These are phyloP conservation scores for Penicillium maclennaniae DNA, from an alignment of 495 filamentous ascomycete species.

Conservation along the genomic window DNA sequence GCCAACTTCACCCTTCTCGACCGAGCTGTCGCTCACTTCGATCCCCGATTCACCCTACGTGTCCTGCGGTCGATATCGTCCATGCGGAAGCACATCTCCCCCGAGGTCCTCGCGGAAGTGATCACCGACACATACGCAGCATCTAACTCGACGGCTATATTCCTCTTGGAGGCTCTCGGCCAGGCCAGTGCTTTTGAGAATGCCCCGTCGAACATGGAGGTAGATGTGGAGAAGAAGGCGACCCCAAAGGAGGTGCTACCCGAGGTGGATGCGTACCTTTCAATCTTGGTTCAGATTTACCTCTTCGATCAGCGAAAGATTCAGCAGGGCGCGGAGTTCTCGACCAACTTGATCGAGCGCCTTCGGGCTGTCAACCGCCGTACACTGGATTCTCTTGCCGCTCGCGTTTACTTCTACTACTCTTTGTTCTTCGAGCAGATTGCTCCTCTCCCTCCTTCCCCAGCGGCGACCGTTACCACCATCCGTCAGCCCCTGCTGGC, in stretches of 20 bases:
- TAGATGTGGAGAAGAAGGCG: constrained; percentile 58
- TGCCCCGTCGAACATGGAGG: constrained; percentile 66
- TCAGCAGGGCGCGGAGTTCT: constrained; percentile 78
- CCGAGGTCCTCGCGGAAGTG: constrained; percentile 74
- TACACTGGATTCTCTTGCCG: constrained; percentile 87
- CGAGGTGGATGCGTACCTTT: constrained; percentile 88
- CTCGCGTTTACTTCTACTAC: constrained; percentile 97
- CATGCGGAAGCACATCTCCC: constrained; percentile 82
- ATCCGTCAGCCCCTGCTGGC: constrained; percentile 84
- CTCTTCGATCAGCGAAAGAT: constrained; percentile 79
- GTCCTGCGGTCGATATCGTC: constrained; percentile 93
- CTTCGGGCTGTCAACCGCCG: constrained; percentile 88
- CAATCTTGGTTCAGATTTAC: constrained; percentile 83
- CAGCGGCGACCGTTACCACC: constrained; percentile 73
- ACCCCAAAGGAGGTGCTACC: constrained; percentile 69
- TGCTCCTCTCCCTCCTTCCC: constrained; percentile 79
- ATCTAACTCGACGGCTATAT: constrained; percentile 61
- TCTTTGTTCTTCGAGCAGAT: constrained; percentile 89
- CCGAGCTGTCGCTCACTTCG: constrained; percentile 87
- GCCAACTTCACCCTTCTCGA: constrained; percentile 87
- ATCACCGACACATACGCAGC: constrained; percentile 74
- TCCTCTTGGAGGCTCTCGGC: constrained; percentile 64
- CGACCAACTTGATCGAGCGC: constrained; percentile 70
- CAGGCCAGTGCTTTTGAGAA: constrained; percentile 59
- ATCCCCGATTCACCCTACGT: constrained; percentile 88